A percentile compares a stretch with the other conserved stretches of the same genome.
Conservation (phyloP, 164 flowering plant species). For the Piper longum region DNA sequence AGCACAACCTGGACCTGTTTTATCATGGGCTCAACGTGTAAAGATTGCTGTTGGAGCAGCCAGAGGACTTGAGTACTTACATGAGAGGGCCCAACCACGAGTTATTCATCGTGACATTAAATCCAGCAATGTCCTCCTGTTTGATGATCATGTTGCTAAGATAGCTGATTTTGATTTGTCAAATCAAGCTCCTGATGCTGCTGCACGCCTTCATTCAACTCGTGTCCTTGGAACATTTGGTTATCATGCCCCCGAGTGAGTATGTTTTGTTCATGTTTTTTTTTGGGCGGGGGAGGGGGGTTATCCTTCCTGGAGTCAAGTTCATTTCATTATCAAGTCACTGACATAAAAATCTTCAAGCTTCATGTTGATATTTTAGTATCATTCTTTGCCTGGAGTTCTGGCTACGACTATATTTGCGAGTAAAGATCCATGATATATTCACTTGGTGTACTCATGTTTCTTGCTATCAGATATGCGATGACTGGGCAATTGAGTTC, state of each 20-base stretch:
- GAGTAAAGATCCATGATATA: not conserved
- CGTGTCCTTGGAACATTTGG: conserved; percentile 92
- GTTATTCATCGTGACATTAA: conserved; percentile 76
- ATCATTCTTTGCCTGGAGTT: not conserved
- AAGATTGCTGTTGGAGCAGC: conserved; percentile 89
- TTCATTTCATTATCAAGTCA: not conserved
- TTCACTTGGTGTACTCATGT: not conserved
- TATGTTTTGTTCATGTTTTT: not conserved
- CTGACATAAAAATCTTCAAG: not conserved
- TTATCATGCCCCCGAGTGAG: conserved; percentile 95
- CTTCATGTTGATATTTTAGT: too few species aligned
- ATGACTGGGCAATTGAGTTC: conserved; percentile 78
- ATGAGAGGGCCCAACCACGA: conserved; percentile 67
- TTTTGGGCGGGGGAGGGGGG: not conserved
- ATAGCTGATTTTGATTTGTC: conserved; percentile 82
- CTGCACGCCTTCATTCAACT: conserved; percentile 90
- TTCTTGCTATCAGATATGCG: conserved; percentile 42
- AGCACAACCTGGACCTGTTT: conserved; percentile 71
- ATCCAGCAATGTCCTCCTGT: conserved; percentile 65
- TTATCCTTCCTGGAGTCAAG: not conserved
- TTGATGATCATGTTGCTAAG: conserved; percentile 72
- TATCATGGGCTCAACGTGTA: conserved; percentile 78
- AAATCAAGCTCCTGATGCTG: conserved; percentile 78
- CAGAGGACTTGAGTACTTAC: conserved; percentile 75
- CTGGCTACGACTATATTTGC: not conserved